phyloP scores from a whole-genome alignment of 2,329 filamentous ascomycete species.

The Leptographium wingfieldii region DNA sequence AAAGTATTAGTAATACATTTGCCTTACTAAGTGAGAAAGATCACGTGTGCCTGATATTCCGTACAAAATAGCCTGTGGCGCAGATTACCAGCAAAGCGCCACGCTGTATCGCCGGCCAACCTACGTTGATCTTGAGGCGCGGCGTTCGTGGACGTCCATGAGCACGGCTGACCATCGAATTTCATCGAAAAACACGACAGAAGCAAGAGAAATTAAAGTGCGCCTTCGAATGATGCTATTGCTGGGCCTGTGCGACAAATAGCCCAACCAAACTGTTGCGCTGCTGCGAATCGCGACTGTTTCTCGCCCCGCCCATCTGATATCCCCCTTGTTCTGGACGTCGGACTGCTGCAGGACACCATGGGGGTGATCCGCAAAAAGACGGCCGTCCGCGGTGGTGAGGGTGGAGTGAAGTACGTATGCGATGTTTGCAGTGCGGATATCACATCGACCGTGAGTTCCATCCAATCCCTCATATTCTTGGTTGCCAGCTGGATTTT shows the following conservation, averaged over 20 bases:
- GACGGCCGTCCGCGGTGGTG: slow-evolving; percentile 69
- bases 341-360: neutral
- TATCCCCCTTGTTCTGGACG: neutral
- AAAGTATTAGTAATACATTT: neutral
- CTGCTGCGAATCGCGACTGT: neutral
- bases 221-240: slow-evolving; percentile 4
- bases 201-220: slow-evolving; percentile 10
- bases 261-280: neutral
- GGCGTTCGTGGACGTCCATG: slow-evolving; percentile 11
- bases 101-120: neutral
- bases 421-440: slow-evolving; percentile 96
- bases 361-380: slow-evolving; percentile 98
- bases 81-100: neutral
- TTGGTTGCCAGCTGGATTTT: no score
- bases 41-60: neutral
- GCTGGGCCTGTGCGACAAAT: slow-evolving; percentile 4
- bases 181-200: slow-evolving; percentile 11
- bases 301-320: neutral
- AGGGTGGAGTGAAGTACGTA: slow-evolving; percentile 88
- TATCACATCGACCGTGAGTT: slow-evolving; percentile 84
- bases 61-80: neutral
- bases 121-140: neutral
- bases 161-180: neutral
- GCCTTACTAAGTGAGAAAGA: neutral
- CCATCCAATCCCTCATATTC: neutral